These are phyloP conservation scores for Geotrichum bryndzae DNA, from an alignment of 1,139 yeast species.

Conservation along the genomic window DNA sequence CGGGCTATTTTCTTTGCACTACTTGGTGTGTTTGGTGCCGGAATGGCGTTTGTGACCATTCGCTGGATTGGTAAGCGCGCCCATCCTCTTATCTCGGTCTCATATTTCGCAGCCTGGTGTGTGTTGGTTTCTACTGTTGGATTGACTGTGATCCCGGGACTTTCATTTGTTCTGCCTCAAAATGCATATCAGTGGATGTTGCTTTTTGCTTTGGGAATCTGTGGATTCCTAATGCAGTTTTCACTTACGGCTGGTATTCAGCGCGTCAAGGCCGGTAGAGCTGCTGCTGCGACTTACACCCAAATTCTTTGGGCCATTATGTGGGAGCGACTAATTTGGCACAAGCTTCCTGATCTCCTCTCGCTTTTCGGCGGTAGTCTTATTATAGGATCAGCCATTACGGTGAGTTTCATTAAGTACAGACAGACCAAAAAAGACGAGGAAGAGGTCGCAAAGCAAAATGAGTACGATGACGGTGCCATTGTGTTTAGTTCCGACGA, in stretches of 20 bases:
- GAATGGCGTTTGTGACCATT: conserved; percentile 63
- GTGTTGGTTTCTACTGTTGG: conserved; percentile 51
- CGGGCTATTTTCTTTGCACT: conserved; percentile 62
- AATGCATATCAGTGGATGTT: conserved; percentile 58
- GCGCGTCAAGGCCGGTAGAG: conserved; percentile 72
- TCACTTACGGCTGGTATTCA: conserved; percentile 78
- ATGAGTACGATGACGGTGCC: not conserved
- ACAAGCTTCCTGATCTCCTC: conserved; percentile 63
- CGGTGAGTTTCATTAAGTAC: conserved; percentile 34
- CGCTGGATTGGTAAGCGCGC: conserved; percentile 71
- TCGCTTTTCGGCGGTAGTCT: conserved; percentile 64
- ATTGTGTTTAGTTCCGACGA: not conserved
- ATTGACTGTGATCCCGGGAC: conserved; percentile 51
- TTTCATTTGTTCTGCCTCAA: conserved; percentile 54
- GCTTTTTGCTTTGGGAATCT: conserved; percentile 56
- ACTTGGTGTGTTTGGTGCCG: conserved; percentile 65
- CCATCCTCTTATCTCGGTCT: conserved; percentile 73
- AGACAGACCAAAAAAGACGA: conserved; percentile 10
- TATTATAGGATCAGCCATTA: conserved; percentile 60
- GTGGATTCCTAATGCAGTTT: conserved; percentile 80
- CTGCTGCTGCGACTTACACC: conserved; percentile 67
- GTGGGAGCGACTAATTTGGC: conserved; percentile 69
- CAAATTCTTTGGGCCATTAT: conserved; percentile 74
- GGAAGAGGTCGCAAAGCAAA: not conserved
- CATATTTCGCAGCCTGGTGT: conserved; percentile 64